Evolutionary conservation across 2,329 filamentous ascomycete species (phyloP).

Genomic region (Orbilia oligospora): DNA sequence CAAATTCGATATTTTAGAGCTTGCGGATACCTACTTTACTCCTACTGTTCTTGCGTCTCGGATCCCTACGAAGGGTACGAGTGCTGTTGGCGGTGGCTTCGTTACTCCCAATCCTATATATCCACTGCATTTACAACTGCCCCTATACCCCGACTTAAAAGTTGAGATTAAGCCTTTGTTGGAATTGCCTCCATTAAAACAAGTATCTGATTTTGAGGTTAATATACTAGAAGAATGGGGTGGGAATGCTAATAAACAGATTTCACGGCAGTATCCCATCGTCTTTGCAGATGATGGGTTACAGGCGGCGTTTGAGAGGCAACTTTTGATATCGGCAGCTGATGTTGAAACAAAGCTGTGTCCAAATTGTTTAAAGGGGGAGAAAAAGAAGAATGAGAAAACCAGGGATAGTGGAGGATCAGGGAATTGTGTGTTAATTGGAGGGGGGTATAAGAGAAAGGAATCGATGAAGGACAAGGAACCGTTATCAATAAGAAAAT

Average conservation of each 20-base stretch:
- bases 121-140: neutral
- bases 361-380: neutral
- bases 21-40: conserved; percentile 10
- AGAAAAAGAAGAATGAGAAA: neutral
- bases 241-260: neutral
- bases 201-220: neutral
- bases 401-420: neutral
- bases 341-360: conserved; percentile 7
- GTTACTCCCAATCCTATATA: too few relatives aligned
- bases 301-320: conserved; percentile 15
- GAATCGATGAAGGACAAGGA: too few relatives aligned
- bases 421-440: too few relatives aligned
- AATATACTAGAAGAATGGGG: neutral
- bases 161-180: neutral
- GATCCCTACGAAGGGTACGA: too few relatives aligned
- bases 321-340: neutral
- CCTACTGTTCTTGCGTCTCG: conserved; percentile 3
- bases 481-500: too few relatives aligned
- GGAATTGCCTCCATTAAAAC: neutral
- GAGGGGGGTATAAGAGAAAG: too few relatives aligned
- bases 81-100: too few relatives aligned
- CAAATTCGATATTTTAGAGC: conserved; percentile 5
- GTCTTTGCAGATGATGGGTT: conserved; percentile 10
- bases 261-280: neutral
- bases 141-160: neutral